Conservation (phyloP, 2,329 filamentous ascomycete species). For the Aaosphaeria pasadenensis region DNA sequence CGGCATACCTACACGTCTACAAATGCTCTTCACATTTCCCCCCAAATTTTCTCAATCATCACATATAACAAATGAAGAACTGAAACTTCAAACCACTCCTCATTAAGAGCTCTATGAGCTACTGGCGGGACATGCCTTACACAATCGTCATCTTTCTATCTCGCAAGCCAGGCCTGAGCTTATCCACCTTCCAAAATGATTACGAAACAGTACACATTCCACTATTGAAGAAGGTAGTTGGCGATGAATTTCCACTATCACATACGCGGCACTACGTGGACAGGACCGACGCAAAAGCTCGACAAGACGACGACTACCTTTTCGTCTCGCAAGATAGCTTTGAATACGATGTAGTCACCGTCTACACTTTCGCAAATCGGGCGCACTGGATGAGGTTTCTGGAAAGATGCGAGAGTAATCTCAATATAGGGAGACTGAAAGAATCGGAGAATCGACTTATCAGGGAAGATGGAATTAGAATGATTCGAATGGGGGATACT, state of each 20-base stretch:
- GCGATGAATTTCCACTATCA: conserved; percentile 14
- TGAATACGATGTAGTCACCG: conserved; percentile 16
- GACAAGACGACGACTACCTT: not conserved
- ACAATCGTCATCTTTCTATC: conserved; percentile 14
- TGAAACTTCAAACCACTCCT: no score
- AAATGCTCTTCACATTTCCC: no score
- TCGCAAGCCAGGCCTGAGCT: conserved; percentile 14
- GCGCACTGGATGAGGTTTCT: conserved; percentile 16
- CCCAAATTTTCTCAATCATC: no score
- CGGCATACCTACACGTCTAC: no score
- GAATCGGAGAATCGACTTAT: conserved; percentile 6
- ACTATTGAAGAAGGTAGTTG: conserved; percentile 16
- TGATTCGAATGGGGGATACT: conserved; percentile 13
- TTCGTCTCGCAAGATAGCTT: conserved; percentile 6
- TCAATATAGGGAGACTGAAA: not conserved
- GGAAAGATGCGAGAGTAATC: conserved; percentile 2
- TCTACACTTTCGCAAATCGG: conserved; percentile 14
- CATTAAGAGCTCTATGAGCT: no score
- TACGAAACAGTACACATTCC: conserved; percentile 21
- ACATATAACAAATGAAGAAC: no score
- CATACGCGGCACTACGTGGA: conserved; percentile 22
- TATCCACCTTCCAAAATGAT: conserved; percentile 18
- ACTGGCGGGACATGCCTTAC: conserved; percentile 10
- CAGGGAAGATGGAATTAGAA: conserved; percentile 12
- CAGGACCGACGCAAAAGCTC: conserved; percentile 1